Conservation (phyloP, 306 rosid genomes). For the Glycine latifolia region DNA sequence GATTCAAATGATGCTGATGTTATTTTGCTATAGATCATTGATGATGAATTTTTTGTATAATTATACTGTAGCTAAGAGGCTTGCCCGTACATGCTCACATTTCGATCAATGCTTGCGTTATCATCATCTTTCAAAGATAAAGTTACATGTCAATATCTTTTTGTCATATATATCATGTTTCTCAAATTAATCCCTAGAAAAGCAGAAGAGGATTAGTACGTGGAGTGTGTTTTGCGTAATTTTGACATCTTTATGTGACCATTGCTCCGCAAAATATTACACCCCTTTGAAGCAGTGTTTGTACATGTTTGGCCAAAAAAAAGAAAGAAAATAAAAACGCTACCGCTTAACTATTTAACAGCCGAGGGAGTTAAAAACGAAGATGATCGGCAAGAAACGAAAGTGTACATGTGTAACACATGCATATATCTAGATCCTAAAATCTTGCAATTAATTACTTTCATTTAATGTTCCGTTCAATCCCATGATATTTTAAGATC, state of each 20-base stretch:
- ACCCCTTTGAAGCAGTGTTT: not conserved
- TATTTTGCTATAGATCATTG: not conserved
- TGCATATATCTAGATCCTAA: not conserved
- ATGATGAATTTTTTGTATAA: constrained; percentile 15
- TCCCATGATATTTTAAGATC: not conserved
- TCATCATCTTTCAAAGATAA: not conserved
- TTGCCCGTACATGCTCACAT: not conserved
- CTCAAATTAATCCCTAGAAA: not conserved
- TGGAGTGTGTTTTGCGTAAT: not conserved
- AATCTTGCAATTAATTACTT: not conserved
- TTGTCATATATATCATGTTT: not conserved
- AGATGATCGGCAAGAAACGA: not conserved
- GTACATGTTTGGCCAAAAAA: not conserved
- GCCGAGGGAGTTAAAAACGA: too few species aligned
- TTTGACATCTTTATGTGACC: not conserved
- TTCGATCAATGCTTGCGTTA: not conserved
- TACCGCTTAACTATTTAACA: not conserved
- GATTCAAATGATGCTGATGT: too few species aligned
- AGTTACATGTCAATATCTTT: not conserved
- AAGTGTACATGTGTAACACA: too few species aligned
- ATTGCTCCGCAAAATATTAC: too few species aligned
- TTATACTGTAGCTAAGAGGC: not conserved
- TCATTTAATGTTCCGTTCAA: too few species aligned
- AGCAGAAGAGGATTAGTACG: too few species aligned
- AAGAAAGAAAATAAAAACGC: too few species aligned